Conservation (phyloP, 2,329 filamentous ascomycete genomes). For the Paecilomyces sp. region DNA sequence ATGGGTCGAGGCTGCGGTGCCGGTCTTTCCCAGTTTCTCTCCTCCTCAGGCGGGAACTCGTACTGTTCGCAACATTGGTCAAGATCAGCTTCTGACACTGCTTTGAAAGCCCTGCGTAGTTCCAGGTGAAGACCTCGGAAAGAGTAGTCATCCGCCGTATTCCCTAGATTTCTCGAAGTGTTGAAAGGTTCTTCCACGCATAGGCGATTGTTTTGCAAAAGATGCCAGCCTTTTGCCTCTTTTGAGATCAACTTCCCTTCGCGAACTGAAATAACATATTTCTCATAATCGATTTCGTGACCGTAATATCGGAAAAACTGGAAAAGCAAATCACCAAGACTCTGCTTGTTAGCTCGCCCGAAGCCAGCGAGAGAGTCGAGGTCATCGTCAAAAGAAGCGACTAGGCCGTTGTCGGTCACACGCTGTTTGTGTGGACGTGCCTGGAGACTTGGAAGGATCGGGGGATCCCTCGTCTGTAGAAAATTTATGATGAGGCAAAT, state of each 20-base stretch:
- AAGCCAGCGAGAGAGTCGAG: conserved; percentile 65
- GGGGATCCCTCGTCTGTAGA: conserved; percentile 76
- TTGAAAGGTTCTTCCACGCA: conserved; percentile 98
- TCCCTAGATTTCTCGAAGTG: conserved; percentile 77
- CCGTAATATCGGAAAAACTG: conserved; percentile 94
- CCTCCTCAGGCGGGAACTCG: conserved; percentile 77
- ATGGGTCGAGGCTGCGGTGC: conserved; percentile 50
- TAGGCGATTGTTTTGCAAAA: conserved; percentile 70
- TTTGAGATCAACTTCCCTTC: conserved; percentile 73
- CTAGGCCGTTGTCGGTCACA: conserved; percentile 55
- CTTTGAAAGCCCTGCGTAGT: conserved; percentile 77
- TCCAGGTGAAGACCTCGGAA: conserved; percentile 88
- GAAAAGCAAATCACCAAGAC: conserved; percentile 79
- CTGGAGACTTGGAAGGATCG: conserved; percentile 80
- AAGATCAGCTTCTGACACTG: conserved; percentile 71
- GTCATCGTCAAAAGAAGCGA: conserved; percentile 81
- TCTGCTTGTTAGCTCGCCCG: conserved; percentile 73
- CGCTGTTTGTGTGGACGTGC: conserved; percentile 59
- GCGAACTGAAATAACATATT: conserved; percentile 74
- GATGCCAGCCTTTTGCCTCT: conserved; percentile 81
- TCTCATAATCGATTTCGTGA: conserved; percentile 86
- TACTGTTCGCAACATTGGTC: conserved; percentile 81
- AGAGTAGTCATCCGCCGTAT: conserved; percentile 91
- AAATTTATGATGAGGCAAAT: conserved; percentile 98
- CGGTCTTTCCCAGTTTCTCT: conserved; percentile 49